phyloP scores from a whole-genome alignment of 192 early-diverging fungal species.

The Entophlyctis helioformis region DNA sequence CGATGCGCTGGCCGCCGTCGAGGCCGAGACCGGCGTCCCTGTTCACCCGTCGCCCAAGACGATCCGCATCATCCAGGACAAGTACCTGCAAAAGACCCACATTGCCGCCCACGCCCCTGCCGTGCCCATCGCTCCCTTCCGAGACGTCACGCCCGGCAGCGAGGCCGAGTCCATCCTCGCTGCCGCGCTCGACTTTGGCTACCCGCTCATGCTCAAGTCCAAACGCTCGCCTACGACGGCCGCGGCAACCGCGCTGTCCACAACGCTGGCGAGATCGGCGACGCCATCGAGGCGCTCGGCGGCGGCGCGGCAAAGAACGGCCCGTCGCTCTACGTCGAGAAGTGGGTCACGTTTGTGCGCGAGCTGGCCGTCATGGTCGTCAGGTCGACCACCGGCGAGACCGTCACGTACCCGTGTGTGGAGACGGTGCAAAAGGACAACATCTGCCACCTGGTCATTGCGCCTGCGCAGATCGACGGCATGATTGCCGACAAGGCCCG shows the following conservation, averaged over 20 bases:
- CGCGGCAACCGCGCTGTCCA: conserved; percentile 87
- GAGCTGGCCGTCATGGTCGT: conserved; percentile 99
- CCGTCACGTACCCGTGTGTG: conserved; percentile 82
- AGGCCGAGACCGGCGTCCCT: conserved; percentile 21
- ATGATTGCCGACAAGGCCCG: conserved; percentile 55
- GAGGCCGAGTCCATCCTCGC: conserved; percentile 31
- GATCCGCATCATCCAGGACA: conserved; percentile 90
- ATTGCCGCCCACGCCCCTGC: conserved; percentile 39
- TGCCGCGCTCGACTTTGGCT: conserved; percentile 54
- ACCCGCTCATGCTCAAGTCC: conserved; percentile 92
- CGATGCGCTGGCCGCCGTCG: conserved; percentile 37
- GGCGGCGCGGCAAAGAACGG: conserved; percentile 33
- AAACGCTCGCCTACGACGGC: conserved; percentile 92
- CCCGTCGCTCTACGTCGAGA: conserved; percentile 81
- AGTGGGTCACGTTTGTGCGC: conserved; percentile 82
- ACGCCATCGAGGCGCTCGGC: conserved; percentile 47
- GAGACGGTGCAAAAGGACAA: conserved; percentile 96
- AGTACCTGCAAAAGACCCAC: conserved; percentile 81
- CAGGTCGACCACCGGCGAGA: conserved; percentile 52
- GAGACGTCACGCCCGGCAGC: conserved; percentile 39
- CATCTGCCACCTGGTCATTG: conserved; percentile 92
- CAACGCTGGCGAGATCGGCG: conserved; percentile 50
- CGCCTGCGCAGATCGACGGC: conserved; percentile 92
- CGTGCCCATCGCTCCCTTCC: conserved; percentile 61
- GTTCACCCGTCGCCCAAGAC: conserved; percentile 77